phyloP scores from a whole-genome alignment of 768 basidiomycete genomes.

The Hirschioporus abietinus region DNA sequence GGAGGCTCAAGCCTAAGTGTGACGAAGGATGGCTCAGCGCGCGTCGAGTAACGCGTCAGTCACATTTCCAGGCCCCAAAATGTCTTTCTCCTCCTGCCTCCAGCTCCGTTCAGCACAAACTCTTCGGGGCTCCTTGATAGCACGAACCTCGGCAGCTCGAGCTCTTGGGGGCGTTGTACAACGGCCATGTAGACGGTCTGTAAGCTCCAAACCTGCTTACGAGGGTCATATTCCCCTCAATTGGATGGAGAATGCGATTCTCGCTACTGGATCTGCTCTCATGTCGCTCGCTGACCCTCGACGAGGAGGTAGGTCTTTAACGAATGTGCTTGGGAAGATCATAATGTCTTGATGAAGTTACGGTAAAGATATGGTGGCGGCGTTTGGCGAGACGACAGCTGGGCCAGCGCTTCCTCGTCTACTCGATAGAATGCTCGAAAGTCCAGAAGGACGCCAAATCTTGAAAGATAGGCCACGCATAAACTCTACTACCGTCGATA shows the following conservation, averaged over 20 bases:
- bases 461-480: conserved; percentile 81
- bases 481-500: conserved; percentile 68
- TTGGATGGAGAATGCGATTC: conserved; percentile 76
- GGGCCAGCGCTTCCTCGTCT: conserved; percentile 70
- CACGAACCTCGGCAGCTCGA: background rate
- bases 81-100: background rate
- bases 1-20: background rate
- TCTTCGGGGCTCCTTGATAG: background rate
- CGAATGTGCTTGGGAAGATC: background rate
- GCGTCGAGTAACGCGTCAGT: background rate
- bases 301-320: conserved; percentile 63
- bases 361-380: conserved; percentile 78
- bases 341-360: background rate
- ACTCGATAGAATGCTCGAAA: conserved; percentile 71
- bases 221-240: conserved; percentile 79
- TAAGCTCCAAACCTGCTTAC: conserved; percentile 43
- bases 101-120: background rate
- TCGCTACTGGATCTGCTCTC: conserved; percentile 81
- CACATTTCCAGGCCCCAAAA: background rate
- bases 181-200: background rate
- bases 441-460: conserved; percentile 78
- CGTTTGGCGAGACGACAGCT: conserved; percentile 89
- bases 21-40: background rate
- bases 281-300: conserved; percentile 77
- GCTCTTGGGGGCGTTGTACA: background rate